Percentiles rank a stretch among this genome's conserved stretches.
Evolutionary conservation across 2,329 filamentous ascomycete species (phyloP).

Genomic region (Stachybotrys chlorohalonatus): DNA sequence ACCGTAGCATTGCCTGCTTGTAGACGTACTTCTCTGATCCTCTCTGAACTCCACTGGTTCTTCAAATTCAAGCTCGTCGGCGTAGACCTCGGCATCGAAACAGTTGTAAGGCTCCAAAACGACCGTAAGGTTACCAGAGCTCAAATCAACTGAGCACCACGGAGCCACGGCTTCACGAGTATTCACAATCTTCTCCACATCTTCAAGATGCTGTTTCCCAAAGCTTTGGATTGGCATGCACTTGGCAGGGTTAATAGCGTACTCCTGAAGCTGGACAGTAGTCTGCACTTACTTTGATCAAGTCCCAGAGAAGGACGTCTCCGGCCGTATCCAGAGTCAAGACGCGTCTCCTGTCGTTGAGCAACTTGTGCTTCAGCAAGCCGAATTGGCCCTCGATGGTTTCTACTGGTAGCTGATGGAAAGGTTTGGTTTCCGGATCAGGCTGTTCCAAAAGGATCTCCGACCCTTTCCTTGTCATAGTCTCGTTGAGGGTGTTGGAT

Average conservation of each 20-base stretch:
- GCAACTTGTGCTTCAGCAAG: conserved; percentile 81
- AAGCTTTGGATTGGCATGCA: conserved; percentile 86
- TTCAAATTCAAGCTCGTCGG: conserved; percentile 71
- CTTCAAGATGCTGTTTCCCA: conserved; percentile 87
- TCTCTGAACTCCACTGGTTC: conserved; percentile 76
- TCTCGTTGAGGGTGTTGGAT: conserved; percentile 37
- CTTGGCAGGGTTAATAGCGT: conserved; percentile 26
- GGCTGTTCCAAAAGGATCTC: conserved; percentile 17
- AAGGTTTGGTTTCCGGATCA: conserved; percentile 40
- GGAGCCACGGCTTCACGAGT: conserved; percentile 83
- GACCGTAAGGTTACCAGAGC: conserved; percentile 84
- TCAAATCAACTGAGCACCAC: conserved; percentile 92
- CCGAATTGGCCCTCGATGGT: conserved; percentile 94
- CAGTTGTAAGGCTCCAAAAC: conserved; percentile 90
- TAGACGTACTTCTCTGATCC: conserved; percentile 74
- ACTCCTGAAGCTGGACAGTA: background rate
- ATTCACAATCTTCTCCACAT: conserved; percentile 80
- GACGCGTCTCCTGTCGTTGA: conserved; percentile 84
- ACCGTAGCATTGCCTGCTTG: conserved; percentile 1
- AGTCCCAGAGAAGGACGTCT: conserved; percentile 90
- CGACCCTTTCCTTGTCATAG: conserved; percentile 28
- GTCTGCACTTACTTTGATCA: conserved; percentile 59
- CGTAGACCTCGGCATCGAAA: conserved; percentile 96
- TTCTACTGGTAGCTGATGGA: conserved; percentile 62
- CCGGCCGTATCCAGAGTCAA: conserved; percentile 91